These are phyloP conservation scores for Ilyonectria robusta DNA, from an alignment of 2,329 filamentous ascomycete genomes.

Conservation along the genomic window DNA sequence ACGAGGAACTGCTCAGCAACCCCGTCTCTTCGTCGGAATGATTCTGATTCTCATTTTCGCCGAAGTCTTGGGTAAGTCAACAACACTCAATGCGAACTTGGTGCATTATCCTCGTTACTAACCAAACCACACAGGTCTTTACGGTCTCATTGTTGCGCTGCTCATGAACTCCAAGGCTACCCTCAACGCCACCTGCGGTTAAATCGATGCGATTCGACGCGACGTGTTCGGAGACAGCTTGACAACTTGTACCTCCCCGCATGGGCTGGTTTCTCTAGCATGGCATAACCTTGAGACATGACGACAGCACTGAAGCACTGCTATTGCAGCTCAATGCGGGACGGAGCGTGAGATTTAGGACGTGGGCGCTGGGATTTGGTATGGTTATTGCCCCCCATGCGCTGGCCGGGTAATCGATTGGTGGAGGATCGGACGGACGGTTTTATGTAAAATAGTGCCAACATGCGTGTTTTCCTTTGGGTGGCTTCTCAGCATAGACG, in stretches of 20 bases:
- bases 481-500: conserved; percentile 64
- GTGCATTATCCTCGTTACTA: conserved; percentile 35
- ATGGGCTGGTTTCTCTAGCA: conserved; percentile 42
- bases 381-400: conserved; percentile 39
- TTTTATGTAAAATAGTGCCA: conserved; percentile 67
- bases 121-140: conserved; percentile 78
- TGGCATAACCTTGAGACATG: conserved; percentile 43
- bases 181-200: conserved; percentile 73
- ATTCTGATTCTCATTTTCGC: conserved; percentile 99
- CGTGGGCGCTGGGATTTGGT: conserved; percentile 42
- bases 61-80: conserved; percentile 89
- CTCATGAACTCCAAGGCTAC: conserved; percentile 98
- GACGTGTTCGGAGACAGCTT: conserved; percentile 45
- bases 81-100: conserved; percentile 18
- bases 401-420: conserved; percentile 45
- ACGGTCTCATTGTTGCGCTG: conserved; percentile 97
- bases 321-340: conserved; percentile 32
- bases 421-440: conserved; percentile 45
- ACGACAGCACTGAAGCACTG: conserved; percentile 46
- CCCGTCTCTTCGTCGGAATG: conserved; percentile 94
- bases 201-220: conserved; percentile 29
- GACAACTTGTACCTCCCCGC: conserved; percentile 55
- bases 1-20: conserved; percentile 86
- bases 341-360: conserved; percentile 38
- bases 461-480: conserved; percentile 58